Evolutionary conservation across 139 green algal genomes (phyloP).

Genomic region (Chlamydomonas sp.): DNA sequence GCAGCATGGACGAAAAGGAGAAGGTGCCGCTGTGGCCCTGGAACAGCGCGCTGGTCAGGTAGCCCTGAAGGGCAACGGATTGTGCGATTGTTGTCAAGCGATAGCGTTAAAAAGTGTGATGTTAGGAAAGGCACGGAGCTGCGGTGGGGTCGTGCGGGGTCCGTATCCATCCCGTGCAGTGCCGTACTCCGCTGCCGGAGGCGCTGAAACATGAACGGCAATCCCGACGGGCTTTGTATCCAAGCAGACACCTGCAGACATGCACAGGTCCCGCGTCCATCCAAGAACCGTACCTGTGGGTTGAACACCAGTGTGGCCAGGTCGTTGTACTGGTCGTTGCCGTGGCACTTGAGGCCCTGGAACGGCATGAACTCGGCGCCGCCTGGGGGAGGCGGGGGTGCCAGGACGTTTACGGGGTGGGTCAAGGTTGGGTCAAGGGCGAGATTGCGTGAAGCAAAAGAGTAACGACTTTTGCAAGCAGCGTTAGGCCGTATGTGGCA

Average conservation of each 20-base stretch:
- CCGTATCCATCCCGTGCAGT: too few species aligned
- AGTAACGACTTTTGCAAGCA: too few species aligned
- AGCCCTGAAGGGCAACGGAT: conserved; percentile 34
- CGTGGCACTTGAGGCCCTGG: conserved; percentile 47
- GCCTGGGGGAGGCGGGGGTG: conserved; percentile 2
- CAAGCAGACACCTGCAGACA: too few species aligned
- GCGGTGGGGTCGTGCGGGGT: too few species aligned
- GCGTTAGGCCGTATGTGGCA: background rate
- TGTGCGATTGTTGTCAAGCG: background rate
- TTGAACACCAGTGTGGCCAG: conserved; percentile 69
- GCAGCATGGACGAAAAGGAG: conserved; percentile 48
- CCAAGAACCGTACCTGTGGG: conserved; percentile 38
- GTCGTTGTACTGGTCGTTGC: conserved; percentile 63
- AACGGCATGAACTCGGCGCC: conserved; percentile 44
- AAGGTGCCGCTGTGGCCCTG: conserved; percentile 52
- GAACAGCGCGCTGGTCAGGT: conserved; percentile 60
- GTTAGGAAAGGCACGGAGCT: background rate
- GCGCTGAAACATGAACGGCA: too few species aligned
- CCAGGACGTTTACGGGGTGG: background rate
- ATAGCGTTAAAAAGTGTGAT: background rate
- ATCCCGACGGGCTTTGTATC: too few species aligned
- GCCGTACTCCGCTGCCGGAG: too few species aligned
- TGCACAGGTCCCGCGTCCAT: background rate
- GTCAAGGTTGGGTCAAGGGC: background rate
- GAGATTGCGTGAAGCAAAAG: too few species aligned